Percentiles rank a stretch among this genome's conserved stretches.
Evolutionary conservation across 306 rosid species (phyloP).

Genomic region (Dalbergia oliveri): DNA sequence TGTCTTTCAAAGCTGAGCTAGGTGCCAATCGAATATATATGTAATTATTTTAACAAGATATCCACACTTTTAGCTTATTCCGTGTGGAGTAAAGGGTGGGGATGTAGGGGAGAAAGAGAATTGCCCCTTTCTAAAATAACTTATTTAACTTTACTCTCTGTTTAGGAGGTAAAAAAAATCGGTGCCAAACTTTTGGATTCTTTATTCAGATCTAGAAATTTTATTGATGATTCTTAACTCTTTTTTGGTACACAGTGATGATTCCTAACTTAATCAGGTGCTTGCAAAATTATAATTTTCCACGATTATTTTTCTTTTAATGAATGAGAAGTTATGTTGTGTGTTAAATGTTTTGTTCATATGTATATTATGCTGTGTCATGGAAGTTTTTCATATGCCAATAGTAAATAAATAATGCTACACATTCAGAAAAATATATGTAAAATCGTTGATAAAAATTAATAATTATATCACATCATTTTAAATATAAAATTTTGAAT

Average conservation of each 20-base stretch:
- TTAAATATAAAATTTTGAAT: too few relatives aligned
- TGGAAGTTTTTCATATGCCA: too few relatives aligned
- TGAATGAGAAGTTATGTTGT: too few relatives aligned
- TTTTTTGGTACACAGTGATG: not conserved
- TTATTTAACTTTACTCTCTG: not conserved
- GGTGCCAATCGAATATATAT: constrained; percentile 52
- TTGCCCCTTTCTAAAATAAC: constrained; percentile 49
- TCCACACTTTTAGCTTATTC: constrained; percentile 40
- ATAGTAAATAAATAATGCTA: too few relatives aligned
- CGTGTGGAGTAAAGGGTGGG: not conserved
- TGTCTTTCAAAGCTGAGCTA: constrained; percentile 55
- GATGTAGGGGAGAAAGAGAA: constrained; percentile 1
- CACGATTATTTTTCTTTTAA: too few relatives aligned
- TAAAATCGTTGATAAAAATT: too few relatives aligned
- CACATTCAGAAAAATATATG: too few relatives aligned
- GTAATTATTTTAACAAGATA: constrained; percentile 47
- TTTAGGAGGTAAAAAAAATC: not conserved
- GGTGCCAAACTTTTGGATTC: constrained; percentile 24
- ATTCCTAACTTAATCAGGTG: too few relatives aligned
- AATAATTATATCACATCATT: too few relatives aligned
- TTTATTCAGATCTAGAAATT: not conserved
- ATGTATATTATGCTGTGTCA: too few relatives aligned
- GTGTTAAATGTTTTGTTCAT: too few relatives aligned
- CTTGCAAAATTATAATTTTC: too few relatives aligned
- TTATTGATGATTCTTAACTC: not conserved